These are phyloP conservation scores for Coniochaeta hoffmannii DNA, from an alignment of 2,329 filamentous ascomycete genomes.

Conservation along the genomic window DNA sequence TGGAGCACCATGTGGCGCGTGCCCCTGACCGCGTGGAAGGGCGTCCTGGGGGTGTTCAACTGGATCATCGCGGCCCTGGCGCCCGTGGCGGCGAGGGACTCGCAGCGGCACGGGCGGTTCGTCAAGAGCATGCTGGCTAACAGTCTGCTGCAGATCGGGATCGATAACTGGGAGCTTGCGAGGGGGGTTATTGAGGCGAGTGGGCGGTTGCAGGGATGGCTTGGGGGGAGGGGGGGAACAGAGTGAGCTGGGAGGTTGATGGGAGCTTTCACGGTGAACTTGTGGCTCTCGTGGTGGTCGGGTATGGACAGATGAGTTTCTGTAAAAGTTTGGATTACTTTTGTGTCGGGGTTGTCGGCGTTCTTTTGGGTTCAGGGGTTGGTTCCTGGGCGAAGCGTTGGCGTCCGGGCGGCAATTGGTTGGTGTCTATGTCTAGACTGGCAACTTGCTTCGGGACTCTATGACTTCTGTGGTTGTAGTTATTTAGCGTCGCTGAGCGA, in stretches of 20 bases:
- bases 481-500: background rate
- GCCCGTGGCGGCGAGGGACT: slow-evolving; percentile 28
- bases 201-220: slow-evolving; percentile 34
- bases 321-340: no score
- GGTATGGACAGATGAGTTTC: no score
- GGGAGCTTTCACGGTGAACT: no score
- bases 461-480: background rate
- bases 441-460: background rate
- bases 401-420: background rate
- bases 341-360: no score
- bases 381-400: background rate
- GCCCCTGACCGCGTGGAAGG: slow-evolving; percentile 36
- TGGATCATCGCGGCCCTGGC: slow-evolving; percentile 39
- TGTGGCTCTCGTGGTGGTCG: background rate
- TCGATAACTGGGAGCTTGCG: slow-evolving; percentile 41
- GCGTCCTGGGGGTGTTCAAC: slow-evolving; percentile 38
- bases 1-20: slow-evolving; percentile 42
- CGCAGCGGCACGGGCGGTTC: slow-evolving; percentile 31
- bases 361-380: no score
- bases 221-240: slow-evolving; percentile 14
- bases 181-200: slow-evolving; percentile 26
- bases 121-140: slow-evolving; percentile 37
- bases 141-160: slow-evolving; percentile 34
- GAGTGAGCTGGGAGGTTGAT: background rate
- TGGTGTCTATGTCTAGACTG: background rate